Conservation (phyloP, 2,329 filamentous ascomycete species). For the Aspergillus felis region DNA sequence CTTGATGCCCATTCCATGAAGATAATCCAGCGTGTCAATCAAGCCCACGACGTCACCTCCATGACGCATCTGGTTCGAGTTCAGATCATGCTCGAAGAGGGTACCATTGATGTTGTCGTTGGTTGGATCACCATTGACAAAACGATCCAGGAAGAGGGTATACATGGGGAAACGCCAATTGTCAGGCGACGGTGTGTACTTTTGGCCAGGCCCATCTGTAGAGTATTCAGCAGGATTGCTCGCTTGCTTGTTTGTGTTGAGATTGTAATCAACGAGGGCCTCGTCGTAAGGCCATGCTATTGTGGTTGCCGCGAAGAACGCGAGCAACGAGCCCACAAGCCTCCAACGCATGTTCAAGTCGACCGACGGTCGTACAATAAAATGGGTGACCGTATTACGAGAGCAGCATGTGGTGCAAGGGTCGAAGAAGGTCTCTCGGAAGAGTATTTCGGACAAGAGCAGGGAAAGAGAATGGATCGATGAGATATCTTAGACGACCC, state of each 20-base stretch:
- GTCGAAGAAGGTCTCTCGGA: not conserved
- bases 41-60: constrained; percentile 59
- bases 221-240: constrained; percentile 55
- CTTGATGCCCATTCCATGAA: constrained; percentile 62
- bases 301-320: constrained; percentile 23
- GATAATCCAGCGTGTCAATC: constrained; percentile 59
- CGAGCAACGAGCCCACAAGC: constrained; percentile 22
- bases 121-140: constrained; percentile 60
- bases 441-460: not conserved
- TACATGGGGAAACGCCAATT: constrained; percentile 67
- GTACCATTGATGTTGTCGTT: constrained; percentile 63
- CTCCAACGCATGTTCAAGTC: constrained; percentile 30
- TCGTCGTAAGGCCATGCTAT: constrained; percentile 47
- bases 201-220: constrained; percentile 52
- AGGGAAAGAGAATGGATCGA: not conserved
- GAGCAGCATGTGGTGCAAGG: constrained; percentile 18
- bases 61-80: constrained; percentile 60
- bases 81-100: constrained; percentile 57
- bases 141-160: constrained; percentile 61
- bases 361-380: not conserved
- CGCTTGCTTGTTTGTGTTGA: constrained; percentile 59
- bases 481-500: not conserved
- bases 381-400: not conserved
- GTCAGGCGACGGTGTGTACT: constrained; percentile 51
- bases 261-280: constrained; percentile 52